These are phyloP conservation scores for Starmerella bombi DNA, from an alignment of 805 yeast genomes.

Conservation along the genomic window DNA sequence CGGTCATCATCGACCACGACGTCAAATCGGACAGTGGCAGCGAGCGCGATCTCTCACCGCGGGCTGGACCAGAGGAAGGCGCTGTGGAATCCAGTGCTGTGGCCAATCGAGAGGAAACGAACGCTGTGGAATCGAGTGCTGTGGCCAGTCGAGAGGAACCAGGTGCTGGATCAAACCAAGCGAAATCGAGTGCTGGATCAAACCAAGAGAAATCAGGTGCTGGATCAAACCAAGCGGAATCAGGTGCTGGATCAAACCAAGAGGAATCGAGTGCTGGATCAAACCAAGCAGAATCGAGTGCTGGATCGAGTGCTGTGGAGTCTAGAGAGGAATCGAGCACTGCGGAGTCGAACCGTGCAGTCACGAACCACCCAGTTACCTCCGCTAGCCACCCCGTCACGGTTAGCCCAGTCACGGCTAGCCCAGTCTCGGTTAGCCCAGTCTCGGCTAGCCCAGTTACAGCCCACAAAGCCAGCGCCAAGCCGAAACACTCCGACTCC, in stretches of 20 bases:
- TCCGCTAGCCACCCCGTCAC: neutral
- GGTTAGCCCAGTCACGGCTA: too few relatives aligned
- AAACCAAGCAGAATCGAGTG: neutral
- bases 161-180: neutral
- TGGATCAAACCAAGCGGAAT: neutral
- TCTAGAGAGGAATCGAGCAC: neutral
- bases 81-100: too few relatives aligned
- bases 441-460: too few relatives aligned
- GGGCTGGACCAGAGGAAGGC: neutral
- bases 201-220: neutral
- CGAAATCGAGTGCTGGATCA: too few relatives aligned
- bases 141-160: too few relatives aligned
- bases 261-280: neutral
- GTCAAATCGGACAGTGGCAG: neutral
- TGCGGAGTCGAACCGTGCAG: neutral
- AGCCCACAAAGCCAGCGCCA: too few relatives aligned
- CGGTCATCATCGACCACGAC: constrained; percentile 12
- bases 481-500: neutral
- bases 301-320: neutral
- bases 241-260: neutral
- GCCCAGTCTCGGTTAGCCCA: too few relatives aligned
- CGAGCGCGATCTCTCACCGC: neutral
- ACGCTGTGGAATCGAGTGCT: too few relatives aligned
- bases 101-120: too few relatives aligned
- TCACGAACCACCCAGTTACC: too few relatives aligned